phyloP scores from a whole-genome alignment of 148 eudicot species.

The Chenopodium berlandieri region DNA sequence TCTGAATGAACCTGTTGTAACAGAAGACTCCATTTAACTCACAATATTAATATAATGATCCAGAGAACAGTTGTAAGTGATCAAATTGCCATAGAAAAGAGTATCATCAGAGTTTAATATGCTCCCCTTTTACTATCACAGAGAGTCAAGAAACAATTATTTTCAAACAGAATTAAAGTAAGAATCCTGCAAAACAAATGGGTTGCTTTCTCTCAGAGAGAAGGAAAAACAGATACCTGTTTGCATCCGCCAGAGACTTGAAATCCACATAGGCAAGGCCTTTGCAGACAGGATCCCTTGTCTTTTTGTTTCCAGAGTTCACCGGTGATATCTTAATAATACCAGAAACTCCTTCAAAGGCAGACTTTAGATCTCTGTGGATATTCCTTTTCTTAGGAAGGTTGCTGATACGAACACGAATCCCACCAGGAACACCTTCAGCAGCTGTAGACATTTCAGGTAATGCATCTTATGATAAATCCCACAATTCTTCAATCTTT shows the following conservation, averaged over 20 bases:
- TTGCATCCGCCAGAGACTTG: slow-evolving; percentile 57
- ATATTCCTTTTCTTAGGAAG: slow-evolving; percentile 89
- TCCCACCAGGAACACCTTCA: slow-evolving; percentile 50
- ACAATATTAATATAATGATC: background rate
- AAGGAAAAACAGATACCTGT: slow-evolving; percentile 44
- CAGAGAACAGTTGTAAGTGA: background rate
- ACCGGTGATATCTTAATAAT: slow-evolving; percentile 59
- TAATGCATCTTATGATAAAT: background rate
- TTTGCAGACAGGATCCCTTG: slow-evolving; percentile 88
- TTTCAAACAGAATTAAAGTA: background rate
- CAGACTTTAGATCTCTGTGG: slow-evolving; percentile 65
- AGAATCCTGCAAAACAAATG: background rate
- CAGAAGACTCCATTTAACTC: slow-evolving; percentile 16
- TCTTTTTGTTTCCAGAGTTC: slow-evolving; percentile 77
- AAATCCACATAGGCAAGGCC: slow-evolving; percentile 81
- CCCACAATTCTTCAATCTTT: background rate
- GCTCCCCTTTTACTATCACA: background rate
- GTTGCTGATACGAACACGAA: slow-evolving; percentile 71
- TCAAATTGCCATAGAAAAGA: background rate
- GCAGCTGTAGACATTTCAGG: slow-evolving; percentile 37
- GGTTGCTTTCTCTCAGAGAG: background rate
- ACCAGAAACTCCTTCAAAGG: slow-evolving; percentile 76
- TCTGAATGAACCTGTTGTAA: slow-evolving; percentile 66
- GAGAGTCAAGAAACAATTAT: background rate
- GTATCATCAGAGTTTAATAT: background rate